Conservation (phyloP, 306 rosid species). For the Lathyrus sativus region DNA sequence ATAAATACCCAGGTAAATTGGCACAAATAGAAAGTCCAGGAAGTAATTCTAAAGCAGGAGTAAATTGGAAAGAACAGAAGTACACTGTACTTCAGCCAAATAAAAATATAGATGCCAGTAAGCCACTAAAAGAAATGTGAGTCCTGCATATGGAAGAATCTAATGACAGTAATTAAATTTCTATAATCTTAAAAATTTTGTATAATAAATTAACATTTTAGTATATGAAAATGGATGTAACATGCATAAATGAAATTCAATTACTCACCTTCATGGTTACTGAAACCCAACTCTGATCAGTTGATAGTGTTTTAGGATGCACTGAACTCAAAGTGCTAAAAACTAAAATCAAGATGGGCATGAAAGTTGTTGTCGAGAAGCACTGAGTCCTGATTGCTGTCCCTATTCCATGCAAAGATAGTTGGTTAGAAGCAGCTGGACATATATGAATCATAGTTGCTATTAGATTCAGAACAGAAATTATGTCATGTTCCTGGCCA, state of each 20-base stretch:
- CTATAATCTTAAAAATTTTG: slow-evolving; percentile 22
- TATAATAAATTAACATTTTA: slow-evolving; percentile 1
- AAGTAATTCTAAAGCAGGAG: slow-evolving; percentile 15
- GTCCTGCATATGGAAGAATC: slow-evolving; percentile 11
- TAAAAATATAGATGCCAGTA: neutral
- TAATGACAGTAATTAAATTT: slow-evolving; percentile 26
- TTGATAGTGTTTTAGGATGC: slow-evolving; percentile 57
- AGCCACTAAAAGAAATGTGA: slow-evolving; percentile 22
- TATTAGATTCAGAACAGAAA: slow-evolving; percentile 43
- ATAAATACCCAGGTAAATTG: slow-evolving; percentile 9
- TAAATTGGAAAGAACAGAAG: slow-evolving; percentile 18
- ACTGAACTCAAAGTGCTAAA: slow-evolving; percentile 59
- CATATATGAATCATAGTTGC: slow-evolving; percentile 47
- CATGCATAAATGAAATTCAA: slow-evolving; percentile 26
- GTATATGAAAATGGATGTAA: slow-evolving; percentile 26
- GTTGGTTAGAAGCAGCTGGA: slow-evolving; percentile 67
- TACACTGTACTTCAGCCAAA: slow-evolving; percentile 17
- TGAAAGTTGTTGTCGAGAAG: slow-evolving; percentile 49
- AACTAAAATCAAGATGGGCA: slow-evolving; percentile 52
- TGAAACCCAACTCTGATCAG: slow-evolving; percentile 72
- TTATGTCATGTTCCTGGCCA: slow-evolving; percentile 53
- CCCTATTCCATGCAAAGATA: slow-evolving; percentile 63
- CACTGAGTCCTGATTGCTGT: slow-evolving; percentile 52
- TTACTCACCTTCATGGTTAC: slow-evolving; percentile 67
- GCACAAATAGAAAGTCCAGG: slow-evolving; percentile 18